Conservation (phyloP, 2,329 filamentous ascomycete genomes). For the Scolecobasidium constrictum region DNA sequence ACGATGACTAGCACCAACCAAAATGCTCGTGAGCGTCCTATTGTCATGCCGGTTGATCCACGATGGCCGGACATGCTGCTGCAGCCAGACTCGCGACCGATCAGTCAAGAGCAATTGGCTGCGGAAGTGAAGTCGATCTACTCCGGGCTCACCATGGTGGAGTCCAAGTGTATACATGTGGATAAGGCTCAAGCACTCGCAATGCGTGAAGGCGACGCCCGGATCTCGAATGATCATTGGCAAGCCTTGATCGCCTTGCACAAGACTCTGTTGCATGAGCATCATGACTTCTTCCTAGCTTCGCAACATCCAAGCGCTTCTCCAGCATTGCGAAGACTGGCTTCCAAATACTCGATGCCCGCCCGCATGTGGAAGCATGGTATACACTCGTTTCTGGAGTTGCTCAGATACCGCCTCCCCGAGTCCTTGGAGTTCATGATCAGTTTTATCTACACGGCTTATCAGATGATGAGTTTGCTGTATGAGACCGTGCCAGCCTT, state of each 20-base stretch:
- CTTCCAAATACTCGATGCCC: slow-evolving; percentile 81
- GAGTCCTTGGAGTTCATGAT: slow-evolving; percentile 80
- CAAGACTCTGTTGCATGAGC: slow-evolving; percentile 67
- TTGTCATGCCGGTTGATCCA: slow-evolving; percentile 8
- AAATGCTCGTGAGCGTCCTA: background rate
- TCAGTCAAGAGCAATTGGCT: slow-evolving; percentile 67
- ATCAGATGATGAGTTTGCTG: slow-evolving; percentile 79
- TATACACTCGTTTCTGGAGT: slow-evolving; percentile 75
- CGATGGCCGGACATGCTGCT: slow-evolving; percentile 29
- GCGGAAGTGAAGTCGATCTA: slow-evolving; percentile 79
- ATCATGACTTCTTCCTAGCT: slow-evolving; percentile 56
- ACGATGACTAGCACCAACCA: background rate
- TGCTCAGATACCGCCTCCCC: slow-evolving; percentile 56
- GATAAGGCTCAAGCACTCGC: slow-evolving; percentile 50
- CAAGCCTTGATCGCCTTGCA: slow-evolving; percentile 75
- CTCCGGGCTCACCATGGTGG: slow-evolving; percentile 72
- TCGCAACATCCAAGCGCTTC: slow-evolving; percentile 72
- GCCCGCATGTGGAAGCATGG: slow-evolving; percentile 90
- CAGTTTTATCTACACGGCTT: slow-evolving; percentile 78
- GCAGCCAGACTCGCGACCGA: slow-evolving; percentile 55
- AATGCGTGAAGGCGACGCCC: slow-evolving; percentile 38
- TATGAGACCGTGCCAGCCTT: slow-evolving; percentile 79
- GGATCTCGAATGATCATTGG: slow-evolving; percentile 59
- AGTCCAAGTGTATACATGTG: slow-evolving; percentile 77
- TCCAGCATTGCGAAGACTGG: slow-evolving; percentile 53